Percentiles rank a stretch among this genome's conserved stretches.
Evolutionary conservation across 2,329 filamentous ascomycete genomes (phyloP).

Genomic region (Clarireedia monteithiana): DNA sequence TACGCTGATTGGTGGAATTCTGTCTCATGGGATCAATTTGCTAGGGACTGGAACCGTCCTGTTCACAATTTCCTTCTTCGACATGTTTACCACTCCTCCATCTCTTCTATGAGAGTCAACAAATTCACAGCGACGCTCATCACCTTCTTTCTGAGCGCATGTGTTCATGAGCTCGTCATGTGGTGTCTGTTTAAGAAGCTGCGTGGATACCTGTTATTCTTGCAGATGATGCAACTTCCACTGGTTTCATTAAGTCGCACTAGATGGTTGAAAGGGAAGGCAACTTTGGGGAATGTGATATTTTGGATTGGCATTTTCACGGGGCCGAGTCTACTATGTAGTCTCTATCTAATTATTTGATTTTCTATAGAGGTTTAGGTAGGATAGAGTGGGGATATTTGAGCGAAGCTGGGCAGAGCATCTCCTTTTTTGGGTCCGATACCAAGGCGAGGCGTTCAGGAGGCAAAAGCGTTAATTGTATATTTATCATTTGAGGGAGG

Average conservation of each 20-base stretch:
- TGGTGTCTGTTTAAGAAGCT: conserved; percentile 74
- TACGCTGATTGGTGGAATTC: conserved; percentile 59
- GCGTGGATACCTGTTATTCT: conserved; percentile 62
- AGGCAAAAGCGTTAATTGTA: no score
- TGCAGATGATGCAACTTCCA: conserved; percentile 69
- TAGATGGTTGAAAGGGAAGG: conserved; percentile 52
- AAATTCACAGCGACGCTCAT: conserved; percentile 58
- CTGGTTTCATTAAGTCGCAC: conserved; percentile 61
- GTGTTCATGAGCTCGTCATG: conserved; percentile 30
- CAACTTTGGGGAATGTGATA: conserved; percentile 61
- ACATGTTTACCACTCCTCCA: conserved; percentile 73
- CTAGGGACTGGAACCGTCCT: conserved; percentile 74
- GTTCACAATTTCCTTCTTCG: conserved; percentile 69
- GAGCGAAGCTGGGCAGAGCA: no score
- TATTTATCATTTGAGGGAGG: no score
- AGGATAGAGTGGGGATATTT: no score
- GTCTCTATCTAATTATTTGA: conserved; percentile 50
- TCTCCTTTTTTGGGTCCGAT: no score
- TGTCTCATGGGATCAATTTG: conserved; percentile 67
- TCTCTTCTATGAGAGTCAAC: conserved; percentile 63
- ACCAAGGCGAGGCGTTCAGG: no score
- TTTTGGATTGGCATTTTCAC: conserved; percentile 78
- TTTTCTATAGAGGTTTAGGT: background rate
- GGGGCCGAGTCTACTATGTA: conserved; percentile 60
- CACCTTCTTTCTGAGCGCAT: conserved; percentile 30